Evolutionary conservation across 352 stramenopile species (phyloP).

Genomic region (Pythium periplocum): DNA sequence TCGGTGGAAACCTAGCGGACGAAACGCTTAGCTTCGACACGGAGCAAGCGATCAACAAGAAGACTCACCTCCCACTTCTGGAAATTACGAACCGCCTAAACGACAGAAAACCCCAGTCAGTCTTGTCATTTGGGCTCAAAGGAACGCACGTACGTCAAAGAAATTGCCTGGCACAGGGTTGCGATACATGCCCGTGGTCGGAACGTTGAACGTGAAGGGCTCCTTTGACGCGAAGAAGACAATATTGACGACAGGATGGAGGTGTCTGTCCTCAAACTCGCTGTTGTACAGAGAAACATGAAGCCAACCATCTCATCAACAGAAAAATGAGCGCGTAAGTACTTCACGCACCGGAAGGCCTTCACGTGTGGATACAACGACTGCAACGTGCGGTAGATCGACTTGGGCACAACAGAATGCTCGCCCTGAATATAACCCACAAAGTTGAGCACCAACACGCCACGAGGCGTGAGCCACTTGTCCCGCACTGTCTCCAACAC

Average conservation of each 20-base stretch:
- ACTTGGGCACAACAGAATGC: conserved; percentile 44
- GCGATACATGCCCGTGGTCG: conserved; percentile 39
- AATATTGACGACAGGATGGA: conserved; percentile 53
- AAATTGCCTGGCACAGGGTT: conserved; percentile 41
- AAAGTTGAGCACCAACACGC: conserved; percentile 79
- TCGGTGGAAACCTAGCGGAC: conserved; percentile 51
- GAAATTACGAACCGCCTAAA: conserved; percentile 54
- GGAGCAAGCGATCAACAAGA: no score
- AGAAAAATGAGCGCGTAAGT: not conserved
- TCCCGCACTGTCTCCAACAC: conserved; percentile 37
- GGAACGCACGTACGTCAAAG: conserved; percentile 37
- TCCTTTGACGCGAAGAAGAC: conserved; percentile 74
- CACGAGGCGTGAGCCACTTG: conserved; percentile 44
- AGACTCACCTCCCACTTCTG: conserved; percentile 47
- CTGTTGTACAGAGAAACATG: not conserved
- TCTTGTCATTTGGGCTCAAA: no score
- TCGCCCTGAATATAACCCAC: conserved; percentile 58
- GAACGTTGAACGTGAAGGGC: conserved; percentile 58
- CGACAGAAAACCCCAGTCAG: not conserved
- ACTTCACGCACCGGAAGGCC: conserved; percentile 29
- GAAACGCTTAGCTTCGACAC: not conserved
- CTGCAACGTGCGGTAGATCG: conserved; percentile 64
- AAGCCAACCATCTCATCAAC: no score
- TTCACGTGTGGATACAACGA: conserved; percentile 70
- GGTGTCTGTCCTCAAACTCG: conserved; percentile 25